Base-by-base conservation (phyloP, 1,284 basidiomycete species). In the Phylloporus gajari region DNA sequence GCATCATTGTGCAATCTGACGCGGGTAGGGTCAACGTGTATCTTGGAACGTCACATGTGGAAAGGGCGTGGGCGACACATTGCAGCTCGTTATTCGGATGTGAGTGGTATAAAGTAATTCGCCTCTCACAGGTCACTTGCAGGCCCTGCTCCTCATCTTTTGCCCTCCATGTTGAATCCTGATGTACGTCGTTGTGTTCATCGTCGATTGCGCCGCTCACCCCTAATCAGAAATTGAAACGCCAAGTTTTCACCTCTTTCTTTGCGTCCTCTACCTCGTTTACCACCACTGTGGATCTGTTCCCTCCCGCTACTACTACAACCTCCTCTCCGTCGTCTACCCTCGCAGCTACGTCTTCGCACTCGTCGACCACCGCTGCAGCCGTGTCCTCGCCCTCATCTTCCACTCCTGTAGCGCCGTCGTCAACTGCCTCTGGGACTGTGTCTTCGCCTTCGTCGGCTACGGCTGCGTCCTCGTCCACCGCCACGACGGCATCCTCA, bases 1-100 rank as follows among this genome's bases (percentile, higher is more conserved):
- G 95, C 94, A 83, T 97, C 97, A 83, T 97, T 97, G 82, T 97
- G 94, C 40, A 90, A 86, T 73, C 93, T 89, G 65, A 95, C 93
- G 58, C 91, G 93, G 9, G 95, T 89, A 3, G 94, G 91, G 27
- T 94, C 83, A 79, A 96, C 87, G 79, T n/a, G n/a, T 90, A 89
- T 94, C n/a, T n/a, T n/a, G n/a, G n/a, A 95, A 95, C 56, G 74
- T 85, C 68, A 46, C 63, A 53, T 35, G 48, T 40, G 40, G 32
- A 56, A 27, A 25, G 38, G 42, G 66, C 72, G 78, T 75, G 72
- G 51, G 40, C 1, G 64, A 79, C 76, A 78, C 76, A 64, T 70
- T 77, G 76, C 72, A 25, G 30, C n/a, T n/a, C n/a, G n/a, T n/a
- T n/a, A 27, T 56, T 7, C 25, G 76, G 75, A 79, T 76, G 68